Evolutionary conservation across 192 early-diverging fungal genomes (phyloP).

Genomic region (Paraglomus brasilianum): DNA sequence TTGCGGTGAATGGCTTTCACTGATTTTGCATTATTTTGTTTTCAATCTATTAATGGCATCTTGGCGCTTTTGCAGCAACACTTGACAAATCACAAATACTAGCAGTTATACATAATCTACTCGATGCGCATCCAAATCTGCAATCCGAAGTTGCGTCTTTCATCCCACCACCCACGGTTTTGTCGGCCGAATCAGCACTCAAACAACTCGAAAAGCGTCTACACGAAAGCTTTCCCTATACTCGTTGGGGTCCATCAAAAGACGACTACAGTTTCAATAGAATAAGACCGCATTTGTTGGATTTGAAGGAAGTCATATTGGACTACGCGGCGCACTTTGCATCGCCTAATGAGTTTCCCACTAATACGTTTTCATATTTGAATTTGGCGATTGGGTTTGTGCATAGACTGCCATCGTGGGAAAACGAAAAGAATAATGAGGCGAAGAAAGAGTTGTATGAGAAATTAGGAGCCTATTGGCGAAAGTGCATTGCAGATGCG

Average conservation of each 20-base stretch:
- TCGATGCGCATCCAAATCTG: constrained; percentile 72
- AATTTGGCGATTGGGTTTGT: constrained; percentile 70
- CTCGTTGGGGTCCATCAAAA: constrained; percentile 65
- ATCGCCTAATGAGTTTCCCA: constrained; percentile 77
- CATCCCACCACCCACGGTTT: constrained; percentile 84
- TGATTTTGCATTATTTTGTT: background rate
- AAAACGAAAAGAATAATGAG: constrained; percentile 68
- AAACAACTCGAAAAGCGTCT: constrained; percentile 67
- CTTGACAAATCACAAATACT: constrained; percentile 77
- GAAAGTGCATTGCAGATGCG: constrained; percentile 71
- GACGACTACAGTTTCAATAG: constrained; percentile 92
- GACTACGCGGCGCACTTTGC: constrained; percentile 78
- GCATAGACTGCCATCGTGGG: constrained; percentile 81
- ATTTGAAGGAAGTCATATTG: constrained; percentile 67
- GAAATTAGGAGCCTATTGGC: constrained; percentile 73
- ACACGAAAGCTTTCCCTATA: constrained; percentile 83
- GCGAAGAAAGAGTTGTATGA: constrained; percentile 63
- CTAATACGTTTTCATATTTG: constrained; percentile 76
- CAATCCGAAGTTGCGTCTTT: constrained; percentile 66
- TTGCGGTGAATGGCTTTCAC: background rate
- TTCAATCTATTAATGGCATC: background rate
- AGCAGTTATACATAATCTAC: constrained; percentile 66
- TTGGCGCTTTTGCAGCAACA: constrained; percentile 37
- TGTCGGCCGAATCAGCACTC: constrained; percentile 67
- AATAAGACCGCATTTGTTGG: constrained; percentile 70